Base-by-base conservation (phyloP, 2,329 filamentous ascomycete genomes). In the Ophiostoma montium region DNA sequence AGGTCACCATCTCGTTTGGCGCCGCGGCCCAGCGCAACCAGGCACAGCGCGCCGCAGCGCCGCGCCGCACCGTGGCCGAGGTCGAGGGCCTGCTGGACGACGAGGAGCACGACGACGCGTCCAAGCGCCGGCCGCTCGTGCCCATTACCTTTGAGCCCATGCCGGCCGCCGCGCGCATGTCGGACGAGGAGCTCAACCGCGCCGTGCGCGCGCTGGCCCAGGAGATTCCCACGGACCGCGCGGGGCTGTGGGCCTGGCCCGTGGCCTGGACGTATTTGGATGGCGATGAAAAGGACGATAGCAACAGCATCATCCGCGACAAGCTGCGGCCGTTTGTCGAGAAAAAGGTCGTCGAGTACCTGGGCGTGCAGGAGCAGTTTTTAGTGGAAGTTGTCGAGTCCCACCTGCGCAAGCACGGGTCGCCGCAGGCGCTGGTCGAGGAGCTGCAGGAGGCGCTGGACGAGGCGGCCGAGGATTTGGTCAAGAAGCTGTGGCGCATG, bases 401-500 rank as follows among this genome's bases (percentile, higher is more conserved):
- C 59, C 87, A 94, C 65, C 69, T 98, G 54, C 77, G 82, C 55
- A 81, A 80, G 58, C 80, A 82, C 57, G 81, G 80, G 23, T 75
- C 74, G 54, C 86, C 92, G n/a, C 75, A 80, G 53, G 84, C 84
- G 49, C 65, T 98, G 58, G 86, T 90, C 18, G 86, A 87, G 56
- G 84, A 94, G 61, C 67, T 98, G 50, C 85, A 86, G 62, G 84
- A 84, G 80, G 86, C 87, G 39, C 72, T 98, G 54, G 92, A 95
- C 61, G 92, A 98, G 60, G 92, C 96, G 62, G 88, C 89, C 11
- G 89, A 95, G 64, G 82, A 86, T 23, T 69, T 98, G 56, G 89
- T 96, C 46, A 94, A 87, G 76, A 96, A 95, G 69, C 75, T 98
- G 33, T 98, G 92, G 92, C 80, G 90, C 46, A 94, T 96, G 87